Percentiles rank a stretch among this genome's conserved stretches.
Evolutionary conservation across 352 stramenopile species (phyloP).

Genomic region (Phytophthora pisi): DNA sequence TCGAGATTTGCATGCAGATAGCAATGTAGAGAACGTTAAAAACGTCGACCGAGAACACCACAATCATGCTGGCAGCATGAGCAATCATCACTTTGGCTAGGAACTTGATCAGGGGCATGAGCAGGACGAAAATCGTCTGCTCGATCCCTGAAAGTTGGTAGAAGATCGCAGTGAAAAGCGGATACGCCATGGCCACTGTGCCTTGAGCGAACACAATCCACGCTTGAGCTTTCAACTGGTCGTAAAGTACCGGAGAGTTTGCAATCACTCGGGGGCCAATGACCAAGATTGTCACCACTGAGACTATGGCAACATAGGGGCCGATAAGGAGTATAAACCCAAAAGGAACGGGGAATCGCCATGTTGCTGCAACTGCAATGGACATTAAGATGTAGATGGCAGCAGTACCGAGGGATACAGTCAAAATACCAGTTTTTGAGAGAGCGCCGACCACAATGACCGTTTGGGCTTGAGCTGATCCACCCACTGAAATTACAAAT

Average conservation of each 20-base stretch:
- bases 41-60: neutral
- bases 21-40: neutral
- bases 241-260: neutral
- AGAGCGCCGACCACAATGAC: neutral
- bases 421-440: neutral
- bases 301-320: neutral
- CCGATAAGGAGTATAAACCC: neutral
- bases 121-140: neutral
- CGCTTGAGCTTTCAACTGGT: neutral
- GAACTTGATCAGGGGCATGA: neutral
- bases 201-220: neutral
- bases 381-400: neutral
- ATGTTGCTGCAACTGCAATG: neutral
- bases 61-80: neutral
- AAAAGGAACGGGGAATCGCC: neutral
- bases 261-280: neutral
- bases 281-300: neutral
- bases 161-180: neutral
- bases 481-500: neutral
- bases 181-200: neutral
- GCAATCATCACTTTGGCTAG: neutral
- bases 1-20: neutral
- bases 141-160: neutral
- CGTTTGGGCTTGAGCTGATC: neutral
- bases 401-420: neutral